Conservation (phyloP, 805 yeast genomes). For the Spathaspora hagerdaliae region DNA sequence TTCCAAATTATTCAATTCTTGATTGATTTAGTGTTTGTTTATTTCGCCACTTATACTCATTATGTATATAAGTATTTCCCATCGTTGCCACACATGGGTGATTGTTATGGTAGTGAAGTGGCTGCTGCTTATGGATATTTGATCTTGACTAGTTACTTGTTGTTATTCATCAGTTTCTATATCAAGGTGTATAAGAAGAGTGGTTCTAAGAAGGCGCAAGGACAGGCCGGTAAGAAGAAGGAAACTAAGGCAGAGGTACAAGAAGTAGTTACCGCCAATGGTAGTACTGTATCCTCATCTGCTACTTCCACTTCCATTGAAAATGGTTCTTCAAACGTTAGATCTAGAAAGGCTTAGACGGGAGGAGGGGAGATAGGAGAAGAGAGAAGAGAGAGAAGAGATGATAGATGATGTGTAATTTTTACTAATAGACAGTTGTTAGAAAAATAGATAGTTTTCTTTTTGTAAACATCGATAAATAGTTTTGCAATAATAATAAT, state of each 20-base stretch:
- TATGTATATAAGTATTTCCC: conserved; percentile 67
- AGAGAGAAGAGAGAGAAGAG: no score
- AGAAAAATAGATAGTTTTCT: no score
- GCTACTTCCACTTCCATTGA: conserved; percentile 11
- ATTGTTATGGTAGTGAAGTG: conserved; percentile 86
- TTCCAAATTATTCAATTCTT: conserved; percentile 92
- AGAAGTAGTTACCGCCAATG: conserved; percentile 7
- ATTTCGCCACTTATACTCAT: conserved; percentile 90
- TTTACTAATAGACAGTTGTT: no score
- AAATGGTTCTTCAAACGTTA: conserved; percentile 13
- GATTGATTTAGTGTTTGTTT: conserved; percentile 84
- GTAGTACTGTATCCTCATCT: conserved; percentile 5
- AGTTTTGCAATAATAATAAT: no score
- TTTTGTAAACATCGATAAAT: no score
- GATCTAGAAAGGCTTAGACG: conserved; percentile 33
- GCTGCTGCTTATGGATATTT: conserved; percentile 92
- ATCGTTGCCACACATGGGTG: conserved; percentile 65
- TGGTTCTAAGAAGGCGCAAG: background rate
- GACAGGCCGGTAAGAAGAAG: conserved; percentile 65
- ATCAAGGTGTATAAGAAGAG: conserved; percentile 70
- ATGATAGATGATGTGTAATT: no score
- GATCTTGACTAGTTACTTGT: conserved; percentile 82
- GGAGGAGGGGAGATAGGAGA: background rate
- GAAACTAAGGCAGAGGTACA: conserved; percentile 7
- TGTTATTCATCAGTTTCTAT: conserved; percentile 90